phyloP scores from a whole-genome alignment of 2,329 filamentous ascomycete species.

The Paecilomyces fulvus region DNA sequence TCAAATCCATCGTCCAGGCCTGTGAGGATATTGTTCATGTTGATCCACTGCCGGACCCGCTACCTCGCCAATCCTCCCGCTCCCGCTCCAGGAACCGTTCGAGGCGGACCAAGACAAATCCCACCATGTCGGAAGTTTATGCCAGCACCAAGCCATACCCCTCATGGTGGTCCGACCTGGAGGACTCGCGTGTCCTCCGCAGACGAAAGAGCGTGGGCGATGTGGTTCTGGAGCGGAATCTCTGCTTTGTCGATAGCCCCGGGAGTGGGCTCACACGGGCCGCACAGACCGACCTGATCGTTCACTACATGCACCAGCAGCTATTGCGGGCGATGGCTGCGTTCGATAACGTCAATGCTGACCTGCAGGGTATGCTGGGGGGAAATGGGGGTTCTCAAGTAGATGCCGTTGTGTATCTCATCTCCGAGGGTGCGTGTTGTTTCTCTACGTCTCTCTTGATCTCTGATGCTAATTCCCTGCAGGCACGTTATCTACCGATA shows the following conservation, averaged over 20 bases:
- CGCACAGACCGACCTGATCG: conserved; percentile 51
- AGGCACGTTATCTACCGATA: conserved; percentile 56
- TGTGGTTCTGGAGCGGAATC: conserved; percentile 74
- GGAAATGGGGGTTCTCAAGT: conserved; percentile 76
- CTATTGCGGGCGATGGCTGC: conserved; percentile 56
- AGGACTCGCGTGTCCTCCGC: conserved; percentile 52
- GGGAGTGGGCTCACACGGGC: conserved; percentile 44
- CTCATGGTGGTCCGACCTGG: conserved; percentile 77
- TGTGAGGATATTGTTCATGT: conserved; percentile 93
- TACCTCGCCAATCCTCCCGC: conserved; percentile 11
- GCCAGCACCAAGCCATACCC: conserved; percentile 80
- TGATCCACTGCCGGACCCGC: conserved; percentile 47
- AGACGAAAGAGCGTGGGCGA: conserved; percentile 66
- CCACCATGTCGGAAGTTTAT: conserved; percentile 57
- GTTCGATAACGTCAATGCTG: conserved; percentile 57
- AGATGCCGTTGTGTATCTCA: conserved; percentile 75
- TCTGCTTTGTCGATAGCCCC: conserved; percentile 87
- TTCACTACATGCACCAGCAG: conserved; percentile 65
- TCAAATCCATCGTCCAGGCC: conserved; percentile 76
- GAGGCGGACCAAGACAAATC: conserved; percentile 9
- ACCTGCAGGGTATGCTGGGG: conserved; percentile 68
- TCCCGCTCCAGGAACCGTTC: conserved; percentile 10
- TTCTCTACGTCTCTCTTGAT: neutral
- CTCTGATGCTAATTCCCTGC: conserved; percentile 8
- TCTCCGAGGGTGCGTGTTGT: conserved; percentile 56